phyloP scores from a whole-genome alignment of 2,329 filamentous ascomycete species.

The Chaetomium sp. region DNA sequence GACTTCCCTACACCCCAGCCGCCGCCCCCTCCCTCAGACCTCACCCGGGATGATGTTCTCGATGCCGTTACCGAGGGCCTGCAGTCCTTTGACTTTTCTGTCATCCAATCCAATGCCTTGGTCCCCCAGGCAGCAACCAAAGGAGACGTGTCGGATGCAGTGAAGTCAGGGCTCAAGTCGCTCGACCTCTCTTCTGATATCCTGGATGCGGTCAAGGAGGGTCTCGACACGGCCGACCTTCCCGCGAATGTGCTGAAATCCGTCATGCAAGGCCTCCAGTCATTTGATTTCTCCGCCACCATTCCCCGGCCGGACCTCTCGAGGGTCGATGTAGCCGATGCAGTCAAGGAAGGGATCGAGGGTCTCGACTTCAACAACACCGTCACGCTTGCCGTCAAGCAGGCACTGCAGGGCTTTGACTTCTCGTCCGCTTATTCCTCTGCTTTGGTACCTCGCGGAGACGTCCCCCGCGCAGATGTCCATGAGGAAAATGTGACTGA shows the following conservation, averaged over 20 bases:
- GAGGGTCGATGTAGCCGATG: slow-evolving; percentile 32
- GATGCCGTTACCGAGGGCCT: slow-evolving; percentile 35
- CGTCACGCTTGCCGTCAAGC: slow-evolving; percentile 25
- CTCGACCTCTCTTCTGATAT: slow-evolving; percentile 40
- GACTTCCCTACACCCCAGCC: slow-evolving; percentile 44
- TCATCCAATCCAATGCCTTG: slow-evolving; percentile 29
- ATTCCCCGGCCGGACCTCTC: slow-evolving; percentile 29
- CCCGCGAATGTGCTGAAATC: slow-evolving; percentile 26
- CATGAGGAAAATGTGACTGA: slow-evolving; percentile 27
- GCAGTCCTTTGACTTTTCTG: slow-evolving; percentile 33
- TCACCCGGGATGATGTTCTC: slow-evolving; percentile 33
- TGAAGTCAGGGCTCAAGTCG: slow-evolving; percentile 35
- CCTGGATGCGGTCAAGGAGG: slow-evolving; percentile 34
- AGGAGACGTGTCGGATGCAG: slow-evolving; percentile 33
- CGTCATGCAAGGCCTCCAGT: slow-evolving; percentile 34
- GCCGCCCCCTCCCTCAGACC: slow-evolving; percentile 14
- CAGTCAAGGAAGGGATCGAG: slow-evolving; percentile 34
- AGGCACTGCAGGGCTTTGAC: slow-evolving; percentile 35
- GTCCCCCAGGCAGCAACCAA: slow-evolving; percentile 30
- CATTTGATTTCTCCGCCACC: slow-evolving; percentile 33
- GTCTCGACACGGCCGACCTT: slow-evolving; percentile 35
- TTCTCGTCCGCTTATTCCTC: slow-evolving; percentile 29
- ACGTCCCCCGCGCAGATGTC: neutral
- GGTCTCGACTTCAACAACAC: slow-evolving; percentile 28
- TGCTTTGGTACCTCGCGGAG: slow-evolving; percentile 31